Conservation (phyloP, 371 early-diverging fungal genomes). For the Dichotomocladium elegans region DNA sequence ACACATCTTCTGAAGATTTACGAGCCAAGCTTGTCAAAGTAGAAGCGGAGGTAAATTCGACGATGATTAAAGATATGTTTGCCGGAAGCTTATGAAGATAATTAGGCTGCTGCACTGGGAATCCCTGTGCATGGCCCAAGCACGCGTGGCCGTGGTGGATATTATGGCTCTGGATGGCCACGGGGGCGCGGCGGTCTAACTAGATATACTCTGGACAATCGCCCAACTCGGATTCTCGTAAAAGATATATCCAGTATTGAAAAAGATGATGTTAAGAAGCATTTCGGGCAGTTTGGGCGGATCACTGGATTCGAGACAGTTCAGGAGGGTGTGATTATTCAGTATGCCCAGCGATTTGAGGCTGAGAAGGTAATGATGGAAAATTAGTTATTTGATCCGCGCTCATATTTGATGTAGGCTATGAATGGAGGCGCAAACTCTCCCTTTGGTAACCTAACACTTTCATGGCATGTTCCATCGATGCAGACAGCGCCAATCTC, state of each 20-base stretch:
- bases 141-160: slow-evolving; percentile 48
- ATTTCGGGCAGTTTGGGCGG: slow-evolving; percentile 69
- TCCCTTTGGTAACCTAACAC: slow-evolving; percentile 4
- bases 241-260: slow-evolving; percentile 45
- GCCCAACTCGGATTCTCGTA: slow-evolving; percentile 62
- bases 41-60: slow-evolving; percentile 65
- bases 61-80: too few relatives aligned
- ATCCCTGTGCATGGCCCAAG: slow-evolving; percentile 15
- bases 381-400: not conserved
- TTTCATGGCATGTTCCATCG: slow-evolving; percentile 20
- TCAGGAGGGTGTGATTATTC: slow-evolving; percentile 21
- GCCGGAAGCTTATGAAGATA: too few relatives aligned
- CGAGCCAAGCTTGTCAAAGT: slow-evolving; percentile 60
- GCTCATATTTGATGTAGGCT: slow-evolving; percentile 6
- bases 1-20: slow-evolving; percentile 15
- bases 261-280: slow-evolving; percentile 48
- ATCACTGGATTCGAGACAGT: slow-evolving; percentile 24
- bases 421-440: slow-evolving; percentile 11
- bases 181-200: slow-evolving; percentile 53
- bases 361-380: slow-evolving; percentile 31
- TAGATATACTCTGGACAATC: slow-evolving; percentile 54
- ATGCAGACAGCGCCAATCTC: too few relatives aligned
- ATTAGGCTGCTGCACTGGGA: slow-evolving; percentile 32
- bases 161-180: slow-evolving; percentile 46
- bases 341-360: slow-evolving; percentile 37